These are phyloP conservation scores for Penicillium sclerotiorum DNA, from an alignment of 2,329 filamentous ascomycete species.

Conservation along the genomic window DNA sequence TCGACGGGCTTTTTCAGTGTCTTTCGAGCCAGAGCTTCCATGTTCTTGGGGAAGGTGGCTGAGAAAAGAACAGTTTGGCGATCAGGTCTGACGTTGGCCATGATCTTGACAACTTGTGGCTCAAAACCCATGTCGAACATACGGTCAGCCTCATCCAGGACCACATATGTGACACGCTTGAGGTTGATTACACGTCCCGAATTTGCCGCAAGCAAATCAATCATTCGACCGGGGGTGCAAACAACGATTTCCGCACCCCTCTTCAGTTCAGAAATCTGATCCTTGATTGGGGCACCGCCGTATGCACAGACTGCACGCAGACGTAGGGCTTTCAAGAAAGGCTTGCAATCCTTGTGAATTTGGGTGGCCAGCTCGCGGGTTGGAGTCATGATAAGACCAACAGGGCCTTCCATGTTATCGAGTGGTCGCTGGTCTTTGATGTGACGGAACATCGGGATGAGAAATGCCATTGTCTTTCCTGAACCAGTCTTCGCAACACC, in stretches of 20 bases:
- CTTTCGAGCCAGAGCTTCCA: constrained; percentile 88
- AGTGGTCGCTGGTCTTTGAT: constrained; percentile 90
- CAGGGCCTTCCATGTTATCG: constrained; percentile 81
- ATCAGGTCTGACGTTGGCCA: constrained; percentile 87
- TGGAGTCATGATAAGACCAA: constrained; percentile 88
- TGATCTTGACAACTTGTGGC: constrained; percentile 95
- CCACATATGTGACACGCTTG: constrained; percentile 85
- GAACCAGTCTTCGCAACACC: constrained; percentile 97
- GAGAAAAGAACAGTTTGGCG: constrained; percentile 95
- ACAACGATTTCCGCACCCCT: constrained; percentile 93
- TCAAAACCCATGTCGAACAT: constrained; percentile 99
- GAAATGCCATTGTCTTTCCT: constrained; percentile 93
- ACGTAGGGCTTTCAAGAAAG: constrained; percentile 83
- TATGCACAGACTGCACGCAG: constrained; percentile 90
- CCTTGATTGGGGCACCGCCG: constrained; percentile 92
- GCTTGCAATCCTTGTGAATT: constrained; percentile 92
- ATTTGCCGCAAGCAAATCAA: constrained; percentile 91
- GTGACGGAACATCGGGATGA: constrained; percentile 96
- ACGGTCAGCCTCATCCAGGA: constrained; percentile 94
- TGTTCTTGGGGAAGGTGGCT: constrained; percentile 91
- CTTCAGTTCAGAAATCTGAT: constrained; percentile 96
- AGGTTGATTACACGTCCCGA: constrained; percentile 93
- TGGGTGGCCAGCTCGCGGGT: constrained; percentile 92
- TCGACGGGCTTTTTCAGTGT: constrained; percentile 82
- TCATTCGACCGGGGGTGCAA: constrained; percentile 91